Evolutionary conservation across 1,284 basidiomycete genomes (phyloP), one percentile per base, ranked within the genome.

Genomic region (Albatrellus sp.): DNA sequence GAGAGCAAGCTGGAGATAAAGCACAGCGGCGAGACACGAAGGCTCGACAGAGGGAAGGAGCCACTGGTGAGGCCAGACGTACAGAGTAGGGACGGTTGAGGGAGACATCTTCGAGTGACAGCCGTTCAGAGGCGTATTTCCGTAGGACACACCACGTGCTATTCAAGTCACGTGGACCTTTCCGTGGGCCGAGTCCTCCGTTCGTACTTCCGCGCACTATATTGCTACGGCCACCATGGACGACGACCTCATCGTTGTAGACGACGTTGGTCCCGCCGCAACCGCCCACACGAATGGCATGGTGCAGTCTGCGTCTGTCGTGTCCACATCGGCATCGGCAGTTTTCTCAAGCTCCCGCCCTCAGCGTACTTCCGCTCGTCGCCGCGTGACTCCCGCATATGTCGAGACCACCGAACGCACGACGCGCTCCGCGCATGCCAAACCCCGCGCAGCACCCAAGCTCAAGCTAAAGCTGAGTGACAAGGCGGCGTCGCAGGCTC

Each of bases 381-480:
- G 46, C 14, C 48, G 44, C 33, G 47, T 45, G 37, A 44, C 49
- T 9, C 45, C 48, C 30, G 38, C 43, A 31, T 41, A 43, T 4
- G 37, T 59, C 53, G 48, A 49, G 50, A 42, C 48, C 50, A 8
- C 58, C 54, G 48, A 54, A 8, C 59, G 65, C 19, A 55, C 62
- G 8, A 67, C 67, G 19, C 65, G 67, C 44, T 65, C 65, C 11
- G 52, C 62, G 7, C 54, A 56, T 10, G 54, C 55, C 13, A 55
- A 60, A 30, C 46, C 67, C 9, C 77, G 76, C 51, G 61, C 66
- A 0, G 77, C 77, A 50, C 83, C 85, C 1, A 89, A 87, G 57
- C 72, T 90, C 39, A 89, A 89, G 62, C 73, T 90, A 44, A 88
- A 89, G 64, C 62, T 90, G 54, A 80, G 83, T 59, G 84, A 87